Conservation (phyloP, 371 early-diverging fungal genomes). For the Dichotomocladium elegans region DNA sequence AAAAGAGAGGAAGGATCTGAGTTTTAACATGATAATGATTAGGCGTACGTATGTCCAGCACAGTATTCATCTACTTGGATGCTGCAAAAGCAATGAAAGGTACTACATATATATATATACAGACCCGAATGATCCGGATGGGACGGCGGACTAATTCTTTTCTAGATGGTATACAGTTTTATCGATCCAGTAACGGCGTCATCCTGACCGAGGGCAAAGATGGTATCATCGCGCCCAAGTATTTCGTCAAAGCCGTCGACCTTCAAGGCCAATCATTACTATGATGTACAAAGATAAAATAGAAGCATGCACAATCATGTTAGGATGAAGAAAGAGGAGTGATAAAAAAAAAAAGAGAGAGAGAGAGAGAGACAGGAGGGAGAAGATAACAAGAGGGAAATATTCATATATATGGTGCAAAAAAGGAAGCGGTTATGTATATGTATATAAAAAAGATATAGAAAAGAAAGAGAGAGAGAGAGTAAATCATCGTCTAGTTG, state of each 20-base stretch:
- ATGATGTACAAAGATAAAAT: background rate
- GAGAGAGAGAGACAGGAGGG: background rate
- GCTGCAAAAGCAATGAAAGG: slow-evolving; percentile 61
- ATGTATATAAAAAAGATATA: background rate
- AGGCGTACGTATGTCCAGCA: slow-evolving; percentile 63
- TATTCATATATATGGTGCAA: background rate
- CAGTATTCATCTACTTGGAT: slow-evolving; percentile 77
- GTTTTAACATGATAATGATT: background rate
- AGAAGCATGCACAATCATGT: background rate
- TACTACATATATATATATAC: too few relatives aligned
- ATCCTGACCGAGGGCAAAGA: slow-evolving; percentile 67
- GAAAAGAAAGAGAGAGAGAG: slow-evolving; percentile 1
- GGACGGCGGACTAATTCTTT: background rate
- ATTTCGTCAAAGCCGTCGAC: slow-evolving; percentile 59
- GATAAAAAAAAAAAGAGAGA: background rate
- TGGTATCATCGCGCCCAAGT: slow-evolving; percentile 58
- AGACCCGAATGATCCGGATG: background rate
- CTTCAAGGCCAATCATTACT: slow-evolving; percentile 14
- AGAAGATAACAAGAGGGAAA: background rate
- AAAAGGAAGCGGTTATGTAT: slow-evolving; percentile 3
- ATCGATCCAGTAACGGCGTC: slow-evolving; percentile 72
- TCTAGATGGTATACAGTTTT: slow-evolving; percentile 73
- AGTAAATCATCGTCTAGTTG: slow-evolving; percentile 15
- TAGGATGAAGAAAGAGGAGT: background rate
- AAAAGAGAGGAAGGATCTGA: too few relatives aligned